phyloP scores from a whole-genome alignment of 2,329 filamentous ascomycete species.

The Grosmannia clavigera region DNA sequence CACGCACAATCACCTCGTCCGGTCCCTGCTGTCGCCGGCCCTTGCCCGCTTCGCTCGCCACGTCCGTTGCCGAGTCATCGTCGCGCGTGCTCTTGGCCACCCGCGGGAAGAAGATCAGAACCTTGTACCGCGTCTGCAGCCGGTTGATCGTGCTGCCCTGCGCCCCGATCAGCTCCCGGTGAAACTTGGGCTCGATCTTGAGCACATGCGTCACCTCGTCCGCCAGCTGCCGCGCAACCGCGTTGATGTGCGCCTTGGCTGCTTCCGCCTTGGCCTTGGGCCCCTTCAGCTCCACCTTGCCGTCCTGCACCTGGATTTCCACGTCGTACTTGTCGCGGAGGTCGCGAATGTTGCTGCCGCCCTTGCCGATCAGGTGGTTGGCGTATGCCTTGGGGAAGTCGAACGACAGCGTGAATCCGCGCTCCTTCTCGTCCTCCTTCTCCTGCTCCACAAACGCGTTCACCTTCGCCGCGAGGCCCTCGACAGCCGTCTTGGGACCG shows the following conservation, averaged over 20 bases:
- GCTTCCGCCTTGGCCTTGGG: constrained; percentile 88
- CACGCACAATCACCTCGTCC: constrained; percentile 84
- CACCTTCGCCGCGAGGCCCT: constrained; percentile 61
- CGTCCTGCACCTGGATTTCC: constrained; percentile 80
- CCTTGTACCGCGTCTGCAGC: constrained; percentile 83
- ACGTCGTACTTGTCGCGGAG: constrained; percentile 56
- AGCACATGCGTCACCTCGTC: constrained; percentile 81
- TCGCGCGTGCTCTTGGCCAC: constrained; percentile 52
- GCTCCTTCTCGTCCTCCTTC: constrained; percentile 85
- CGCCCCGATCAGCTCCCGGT: constrained; percentile 84
- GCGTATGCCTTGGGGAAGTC: constrained; percentile 93
- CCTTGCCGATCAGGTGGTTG: constrained; percentile 66
- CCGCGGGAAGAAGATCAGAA: constrained; percentile 87
- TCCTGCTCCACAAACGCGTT: constrained; percentile 73
- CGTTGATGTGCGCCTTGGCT: constrained; percentile 69
- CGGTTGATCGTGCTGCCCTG: constrained; percentile 82
- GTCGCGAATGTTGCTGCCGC: constrained; percentile 53
- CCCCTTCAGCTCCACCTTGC: constrained; percentile 90
- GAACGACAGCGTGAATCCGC: constrained; percentile 73
- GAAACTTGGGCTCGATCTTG: constrained; percentile 88
- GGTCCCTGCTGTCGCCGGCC: constrained; percentile 59
- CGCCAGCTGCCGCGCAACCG: constrained; percentile 69
- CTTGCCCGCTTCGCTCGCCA: constrained; percentile 53
- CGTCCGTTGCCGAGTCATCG: constrained; percentile 59
- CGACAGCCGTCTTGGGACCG: constrained; percentile 62